phyloP scores from a whole-genome alignment of 73 alveolate genomes.

The Symbiodinium natans region DNA sequence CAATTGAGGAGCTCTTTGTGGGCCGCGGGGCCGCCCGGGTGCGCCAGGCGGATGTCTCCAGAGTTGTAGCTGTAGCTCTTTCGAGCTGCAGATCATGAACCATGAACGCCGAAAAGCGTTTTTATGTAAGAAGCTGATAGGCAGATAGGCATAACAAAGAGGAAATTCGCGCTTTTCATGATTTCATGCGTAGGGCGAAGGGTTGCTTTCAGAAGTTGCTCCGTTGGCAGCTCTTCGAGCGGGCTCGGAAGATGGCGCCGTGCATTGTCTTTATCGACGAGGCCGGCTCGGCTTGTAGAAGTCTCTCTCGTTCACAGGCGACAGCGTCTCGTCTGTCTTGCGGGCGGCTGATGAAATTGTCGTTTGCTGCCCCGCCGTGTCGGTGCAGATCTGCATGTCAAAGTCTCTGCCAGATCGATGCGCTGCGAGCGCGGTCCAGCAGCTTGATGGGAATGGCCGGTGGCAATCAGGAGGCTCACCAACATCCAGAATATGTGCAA shows the following conservation, averaged over 20 bases:
- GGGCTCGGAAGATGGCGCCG: constrained; percentile 93
- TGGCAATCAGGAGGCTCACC: constrained; percentile 79
- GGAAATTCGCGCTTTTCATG: no score
- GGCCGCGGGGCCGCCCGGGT: constrained; percentile 94
- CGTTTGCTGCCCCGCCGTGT: no score
- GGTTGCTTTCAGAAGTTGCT: no score
- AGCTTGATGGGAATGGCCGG: constrained; percentile 57
- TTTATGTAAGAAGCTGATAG: no score
- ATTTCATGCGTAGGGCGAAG: no score
- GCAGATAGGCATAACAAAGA: no score
- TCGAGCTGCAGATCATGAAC: no score
- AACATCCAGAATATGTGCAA: no score
- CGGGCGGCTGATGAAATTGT: no score
- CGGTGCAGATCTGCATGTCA: no score
- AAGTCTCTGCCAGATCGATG: constrained; percentile 60
- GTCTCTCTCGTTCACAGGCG: background rate
- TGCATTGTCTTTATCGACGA: constrained; percentile 94
- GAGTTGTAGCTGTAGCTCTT: background rate
- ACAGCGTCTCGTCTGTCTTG: no score
- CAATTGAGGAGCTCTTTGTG: constrained; percentile 71
- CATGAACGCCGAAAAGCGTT: no score
- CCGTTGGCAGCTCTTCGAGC: constrained; percentile 84
- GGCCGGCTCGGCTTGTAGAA: background rate
- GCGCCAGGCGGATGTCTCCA: constrained; percentile 23
- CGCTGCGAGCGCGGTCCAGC: constrained; percentile 82